Evolutionary conservation across 2,329 filamentous ascomycete genomes (phyloP), one percentile per base, ranked within the genome.

Genomic region (Didymella sp.): DNA sequence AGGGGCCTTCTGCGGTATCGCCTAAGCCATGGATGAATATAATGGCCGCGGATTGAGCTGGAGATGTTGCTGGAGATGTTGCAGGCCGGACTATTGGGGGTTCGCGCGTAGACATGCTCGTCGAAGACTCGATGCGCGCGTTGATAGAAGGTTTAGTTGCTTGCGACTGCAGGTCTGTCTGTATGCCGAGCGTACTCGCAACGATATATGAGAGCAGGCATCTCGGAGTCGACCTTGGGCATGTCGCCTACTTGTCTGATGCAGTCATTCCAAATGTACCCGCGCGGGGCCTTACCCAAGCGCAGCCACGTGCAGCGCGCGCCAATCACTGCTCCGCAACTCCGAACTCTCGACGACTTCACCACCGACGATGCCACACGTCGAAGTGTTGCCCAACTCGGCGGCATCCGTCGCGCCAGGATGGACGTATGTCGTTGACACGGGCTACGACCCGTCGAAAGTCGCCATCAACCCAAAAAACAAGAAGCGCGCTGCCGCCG

Each of bases 391-490:
- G 55, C 90, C 91, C 31, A 80, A 79, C 56, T 87, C 86, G 70
- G 87, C 86, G 59, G 87, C 87, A 15, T 85, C 86, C 41, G 81
- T 84, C 41, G 90, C 91, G 1, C 92, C 94, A 1, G 94, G 94
- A 70, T 98, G 92, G 89, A 92, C 92, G 12, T 96, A 96, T 74
- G 91, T 97, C 1, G 88, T 92, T 27, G 91, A 96, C 72, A 87
- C 85, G 15, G 73, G 84, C 75, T 82, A 84, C 53, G 82, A 85
- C 52, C 82, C 84, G 12, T 82, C 85, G 9, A 82, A 84, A 64
- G 74, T 79, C 47, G 73, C 81, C 49, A 81, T 82, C 58, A 78
- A 81, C 64, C 78, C 79, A 77, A 83, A 81, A 72, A 73, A 78
- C 76, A 70, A 80, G 73, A 96, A 96, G 78, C 89, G 92, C 69